Evolutionary conservation across 768 basidiomycete species (phyloP).

Genomic region (Termitomyces sp.): DNA sequence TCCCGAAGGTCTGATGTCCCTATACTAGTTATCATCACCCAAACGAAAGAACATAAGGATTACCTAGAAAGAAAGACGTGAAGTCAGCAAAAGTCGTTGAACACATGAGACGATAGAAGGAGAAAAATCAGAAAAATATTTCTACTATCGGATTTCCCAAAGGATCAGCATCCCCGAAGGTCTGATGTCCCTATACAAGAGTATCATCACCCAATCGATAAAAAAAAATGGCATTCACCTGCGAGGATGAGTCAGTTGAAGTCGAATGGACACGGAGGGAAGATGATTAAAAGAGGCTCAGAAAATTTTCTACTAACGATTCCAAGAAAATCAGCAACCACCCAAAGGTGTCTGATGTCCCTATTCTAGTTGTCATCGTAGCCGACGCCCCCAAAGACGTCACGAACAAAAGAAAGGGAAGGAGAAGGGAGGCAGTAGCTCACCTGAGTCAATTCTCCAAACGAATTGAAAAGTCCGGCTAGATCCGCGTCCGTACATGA

Average conservation of each 20-base stretch:
- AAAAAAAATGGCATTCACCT: conserved; percentile 32
- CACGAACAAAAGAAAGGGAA: background rate
- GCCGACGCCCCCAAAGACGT: background rate
- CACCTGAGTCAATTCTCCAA: conserved; percentile 77
- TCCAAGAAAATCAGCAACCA: conserved; percentile 30
- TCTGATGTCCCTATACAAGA: conserved; percentile 61
- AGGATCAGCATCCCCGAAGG: conserved; percentile 55
- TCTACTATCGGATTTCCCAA: conserved; percentile 42
- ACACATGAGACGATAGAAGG: background rate
- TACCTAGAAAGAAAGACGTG: conserved; percentile 27
- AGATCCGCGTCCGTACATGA: conserved; percentile 74
- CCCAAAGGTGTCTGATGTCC: conserved; percentile 38
- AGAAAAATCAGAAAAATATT: conserved; percentile 13
- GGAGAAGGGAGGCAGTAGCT: conserved; percentile 19
- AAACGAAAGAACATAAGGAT: conserved; percentile 14
- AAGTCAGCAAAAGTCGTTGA: background rate
- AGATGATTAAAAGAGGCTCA: conserved; percentile 21
- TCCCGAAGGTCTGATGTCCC: conserved; percentile 63
- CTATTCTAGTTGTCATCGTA: conserved; percentile 41
- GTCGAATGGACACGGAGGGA: background rate
- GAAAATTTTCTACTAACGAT: conserved; percentile 55
- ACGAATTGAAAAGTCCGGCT: conserved; percentile 52
- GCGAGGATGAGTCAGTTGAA: background rate
- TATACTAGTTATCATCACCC: conserved; percentile 40
- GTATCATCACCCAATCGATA: conserved; percentile 32